These are phyloP conservation scores for Pouteria campechiana DNA, from an alignment of 179 eudicot genomes.

Conservation along the genomic window DNA sequence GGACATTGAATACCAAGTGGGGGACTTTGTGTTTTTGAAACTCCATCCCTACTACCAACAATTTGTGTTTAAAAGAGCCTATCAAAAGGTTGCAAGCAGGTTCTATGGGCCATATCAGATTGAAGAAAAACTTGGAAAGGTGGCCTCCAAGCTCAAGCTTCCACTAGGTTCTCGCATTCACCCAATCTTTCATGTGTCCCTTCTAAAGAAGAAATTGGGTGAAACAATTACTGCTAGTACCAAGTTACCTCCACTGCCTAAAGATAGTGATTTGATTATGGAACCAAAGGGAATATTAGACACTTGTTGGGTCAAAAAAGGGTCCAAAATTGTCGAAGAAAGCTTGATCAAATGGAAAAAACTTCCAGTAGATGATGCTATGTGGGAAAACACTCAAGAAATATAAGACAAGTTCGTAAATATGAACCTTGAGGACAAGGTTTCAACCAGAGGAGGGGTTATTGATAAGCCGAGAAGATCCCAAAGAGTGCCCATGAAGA, in stretches of 20 bases:
- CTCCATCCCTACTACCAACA: slow-evolving; percentile 1
- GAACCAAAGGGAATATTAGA: background rate
- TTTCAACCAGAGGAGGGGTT: background rate
- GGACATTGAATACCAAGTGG: background rate
- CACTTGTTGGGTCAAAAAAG: background rate
- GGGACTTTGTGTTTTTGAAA: background rate
- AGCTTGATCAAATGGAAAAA: background rate
- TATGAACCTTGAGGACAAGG: too few species aligned
- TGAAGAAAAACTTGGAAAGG: background rate
- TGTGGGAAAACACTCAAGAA: background rate
- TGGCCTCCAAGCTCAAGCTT: background rate
- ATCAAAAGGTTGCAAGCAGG: background rate
- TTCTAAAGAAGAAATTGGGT: background rate
- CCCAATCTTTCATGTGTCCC: background rate
- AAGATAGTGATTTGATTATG: background rate
- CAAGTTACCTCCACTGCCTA: background rate
- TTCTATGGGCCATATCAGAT: background rate
- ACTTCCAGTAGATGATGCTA: background rate
- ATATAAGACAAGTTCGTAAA: background rate
- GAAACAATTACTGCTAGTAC: background rate
- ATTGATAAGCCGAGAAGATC: too few species aligned
- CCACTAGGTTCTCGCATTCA: background rate
- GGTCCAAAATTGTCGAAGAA: background rate
- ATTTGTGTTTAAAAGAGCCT: background rate
- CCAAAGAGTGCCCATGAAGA: too few species aligned